These are phyloP conservation scores for Aureobasidium musti DNA, from an alignment of 2,329 filamentous ascomycete species.

Conservation along the genomic window DNA sequence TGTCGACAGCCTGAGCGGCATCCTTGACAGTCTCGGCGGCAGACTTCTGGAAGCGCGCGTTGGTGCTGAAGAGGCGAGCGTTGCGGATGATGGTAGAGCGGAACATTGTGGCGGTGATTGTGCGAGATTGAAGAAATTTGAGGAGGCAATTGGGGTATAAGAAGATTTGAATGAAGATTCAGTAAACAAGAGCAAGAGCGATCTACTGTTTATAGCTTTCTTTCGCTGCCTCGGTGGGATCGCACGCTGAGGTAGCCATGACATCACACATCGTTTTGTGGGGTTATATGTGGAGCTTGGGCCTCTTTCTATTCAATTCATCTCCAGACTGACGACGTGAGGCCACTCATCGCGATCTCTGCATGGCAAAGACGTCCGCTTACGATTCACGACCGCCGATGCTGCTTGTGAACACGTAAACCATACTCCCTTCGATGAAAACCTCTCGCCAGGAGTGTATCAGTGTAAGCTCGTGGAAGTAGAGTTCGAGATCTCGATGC, in stretches of 20 bases:
- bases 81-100: constrained; percentile 49
- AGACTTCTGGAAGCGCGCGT: constrained; percentile 51
- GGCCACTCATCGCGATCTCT: neutral
- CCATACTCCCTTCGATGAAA: no score
- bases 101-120: constrained; percentile 46
- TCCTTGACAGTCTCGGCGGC: constrained; percentile 60
- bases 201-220: constrained; percentile 19
- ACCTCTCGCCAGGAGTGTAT: neutral
- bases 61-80: constrained; percentile 57
- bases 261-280: constrained; percentile 4
- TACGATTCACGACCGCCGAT: neutral
- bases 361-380: neutral
- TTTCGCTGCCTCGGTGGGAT: constrained; percentile 1
- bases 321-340: constrained; percentile 9
- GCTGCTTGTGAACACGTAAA: neutral
- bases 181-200: constrained; percentile 8
- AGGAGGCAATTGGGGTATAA: neutral
- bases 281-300: constrained; percentile 14
- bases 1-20: constrained; percentile 59
- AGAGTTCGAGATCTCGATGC: constrained; percentile 1
- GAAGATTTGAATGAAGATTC: neutral
- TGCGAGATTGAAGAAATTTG: neutral
- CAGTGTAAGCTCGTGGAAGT: neutral
- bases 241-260: constrained; percentile 13
- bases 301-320: neutral